A percentile compares a stretch with the other conserved stretches of the same genome.
Conservation (phyloP, 805 yeast genomes). For the Ogataea haglerorum region DNA sequence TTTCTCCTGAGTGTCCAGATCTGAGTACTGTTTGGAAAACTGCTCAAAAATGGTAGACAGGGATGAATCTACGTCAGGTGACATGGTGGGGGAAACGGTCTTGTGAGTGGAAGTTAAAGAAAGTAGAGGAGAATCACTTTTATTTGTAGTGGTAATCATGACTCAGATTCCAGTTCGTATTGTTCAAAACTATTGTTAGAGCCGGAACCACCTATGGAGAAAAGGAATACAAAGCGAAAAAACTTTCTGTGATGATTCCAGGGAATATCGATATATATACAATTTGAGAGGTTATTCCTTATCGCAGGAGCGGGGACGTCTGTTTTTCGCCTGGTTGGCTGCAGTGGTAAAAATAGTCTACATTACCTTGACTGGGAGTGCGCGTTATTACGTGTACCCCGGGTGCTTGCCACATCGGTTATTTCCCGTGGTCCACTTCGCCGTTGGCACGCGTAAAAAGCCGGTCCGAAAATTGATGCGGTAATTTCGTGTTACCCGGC, state of each 20-base stretch:
- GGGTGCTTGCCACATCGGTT: slow-evolving; percentile 7
- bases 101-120: slow-evolving; percentile 3
- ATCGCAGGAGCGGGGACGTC: slow-evolving; percentile 8
- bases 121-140: slow-evolving; percentile 4
- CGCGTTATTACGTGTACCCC: slow-evolving; percentile 2
- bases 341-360: slow-evolving; percentile 7
- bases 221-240: slow-evolving; percentile 5
- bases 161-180: slow-evolving; percentile 1
- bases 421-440: slow-evolving; percentile 3
- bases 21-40: slow-evolving; percentile 37
- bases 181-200: slow-evolving; percentile 7
- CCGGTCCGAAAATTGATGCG: neutral
- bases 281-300: slow-evolving; percentile 1
- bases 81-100: slow-evolving; percentile 9
- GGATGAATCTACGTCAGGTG: slow-evolving; percentile 18
- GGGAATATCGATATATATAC: neutral
- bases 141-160: slow-evolving; percentile 14
- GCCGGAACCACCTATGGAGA: slow-evolving; percentile 11
- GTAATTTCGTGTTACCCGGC: neutral
- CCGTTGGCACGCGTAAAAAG: slow-evolving; percentile 5
- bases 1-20: slow-evolving; percentile 28
- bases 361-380: neutral
- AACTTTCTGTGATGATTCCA: neutral
- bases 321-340: neutral
- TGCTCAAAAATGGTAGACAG: slow-evolving; percentile 39